Percentiles rank a stretch among this genome's conserved stretches.
Conservation (phyloP, 2,329 filamentous ascomycete genomes). For the Apiospora pterosperma region DNA sequence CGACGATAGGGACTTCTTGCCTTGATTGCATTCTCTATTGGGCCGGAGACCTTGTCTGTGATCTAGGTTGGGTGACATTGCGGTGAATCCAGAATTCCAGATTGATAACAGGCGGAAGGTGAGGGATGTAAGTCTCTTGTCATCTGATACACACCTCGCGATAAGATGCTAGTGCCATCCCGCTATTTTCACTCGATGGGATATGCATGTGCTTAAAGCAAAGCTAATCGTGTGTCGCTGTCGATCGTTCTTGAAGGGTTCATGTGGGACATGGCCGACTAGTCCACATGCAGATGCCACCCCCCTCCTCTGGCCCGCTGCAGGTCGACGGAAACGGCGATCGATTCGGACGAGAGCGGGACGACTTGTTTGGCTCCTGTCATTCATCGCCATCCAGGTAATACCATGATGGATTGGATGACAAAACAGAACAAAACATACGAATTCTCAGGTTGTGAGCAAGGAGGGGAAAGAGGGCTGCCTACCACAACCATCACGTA, state of each 20-base stretch:
- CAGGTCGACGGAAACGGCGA: not conserved
- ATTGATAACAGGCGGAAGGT: not conserved
- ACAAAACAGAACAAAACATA: not conserved
- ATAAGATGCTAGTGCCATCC: conserved; percentile 2
- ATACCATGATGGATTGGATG: not conserved
- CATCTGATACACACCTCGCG: not conserved
- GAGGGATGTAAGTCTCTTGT: not conserved
- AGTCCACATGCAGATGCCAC: not conserved
- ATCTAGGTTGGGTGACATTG: conserved; percentile 1
- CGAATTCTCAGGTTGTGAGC: not conserved
- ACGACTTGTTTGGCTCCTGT: not conserved
- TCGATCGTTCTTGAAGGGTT: not conserved
- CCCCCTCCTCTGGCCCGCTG: not conserved
- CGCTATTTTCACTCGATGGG: not conserved
- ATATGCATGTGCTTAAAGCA: not conserved
- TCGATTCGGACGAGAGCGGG: not conserved
- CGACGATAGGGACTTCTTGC: not conserved
- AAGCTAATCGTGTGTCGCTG: not conserved
- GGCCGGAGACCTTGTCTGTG: not conserved
- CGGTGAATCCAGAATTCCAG: not conserved
- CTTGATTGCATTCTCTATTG: not conserved
- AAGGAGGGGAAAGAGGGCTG: not conserved
- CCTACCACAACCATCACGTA: not conserved
- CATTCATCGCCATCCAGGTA: not conserved
- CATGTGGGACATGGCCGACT: not conserved